Evolutionary conservation across 2,329 filamentous ascomycete species (phyloP).

Genomic region (Dendrostoma leiphaemia): DNA sequence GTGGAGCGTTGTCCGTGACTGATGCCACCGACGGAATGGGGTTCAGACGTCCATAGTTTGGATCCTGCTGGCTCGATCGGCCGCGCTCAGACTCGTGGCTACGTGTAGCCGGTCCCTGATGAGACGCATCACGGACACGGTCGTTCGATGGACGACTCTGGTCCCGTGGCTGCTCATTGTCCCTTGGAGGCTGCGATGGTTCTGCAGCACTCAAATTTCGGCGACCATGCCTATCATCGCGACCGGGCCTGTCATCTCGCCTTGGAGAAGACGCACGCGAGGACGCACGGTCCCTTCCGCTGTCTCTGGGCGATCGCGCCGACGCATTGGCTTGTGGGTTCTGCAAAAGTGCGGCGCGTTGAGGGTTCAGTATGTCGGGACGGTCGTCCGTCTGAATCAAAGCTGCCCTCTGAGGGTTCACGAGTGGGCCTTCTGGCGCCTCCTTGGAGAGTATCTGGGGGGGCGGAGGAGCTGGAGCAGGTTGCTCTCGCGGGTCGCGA

Average conservation of each 20-base stretch:
- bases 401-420: conserved; percentile 56
- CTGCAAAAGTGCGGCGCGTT: conserved; percentile 44
- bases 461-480: conserved; percentile 3
- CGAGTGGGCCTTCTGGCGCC: conserved; percentile 41
- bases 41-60: conserved; percentile 62
- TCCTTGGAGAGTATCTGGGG: conserved; percentile 28
- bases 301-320: conserved; percentile 41
- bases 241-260: conserved; percentile 35
- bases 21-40: conserved; percentile 45
- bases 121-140: conserved; percentile 41
- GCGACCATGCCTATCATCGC: conserved; percentile 48
- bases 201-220: conserved; percentile 12
- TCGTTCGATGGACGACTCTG: conserved; percentile 26
- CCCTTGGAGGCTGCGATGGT: conserved; percentile 17
- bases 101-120: conserved; percentile 33
- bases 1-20: conserved; percentile 43
- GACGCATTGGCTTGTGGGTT: conserved; percentile 35
- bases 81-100: conserved; percentile 50
- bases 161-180: conserved; percentile 26
- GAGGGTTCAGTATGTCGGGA: conserved; percentile 45
- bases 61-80: conserved; percentile 53
- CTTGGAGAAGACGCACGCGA: conserved; percentile 50
- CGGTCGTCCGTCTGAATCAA: conserved; percentile 41
- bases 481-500: conserved; percentile 24
- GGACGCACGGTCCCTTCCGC: conserved; percentile 41